These are phyloP conservation scores for Salinomyces thailandicus DNA, from an alignment of 2,329 filamentous ascomycete species.

Conservation along the genomic window DNA sequence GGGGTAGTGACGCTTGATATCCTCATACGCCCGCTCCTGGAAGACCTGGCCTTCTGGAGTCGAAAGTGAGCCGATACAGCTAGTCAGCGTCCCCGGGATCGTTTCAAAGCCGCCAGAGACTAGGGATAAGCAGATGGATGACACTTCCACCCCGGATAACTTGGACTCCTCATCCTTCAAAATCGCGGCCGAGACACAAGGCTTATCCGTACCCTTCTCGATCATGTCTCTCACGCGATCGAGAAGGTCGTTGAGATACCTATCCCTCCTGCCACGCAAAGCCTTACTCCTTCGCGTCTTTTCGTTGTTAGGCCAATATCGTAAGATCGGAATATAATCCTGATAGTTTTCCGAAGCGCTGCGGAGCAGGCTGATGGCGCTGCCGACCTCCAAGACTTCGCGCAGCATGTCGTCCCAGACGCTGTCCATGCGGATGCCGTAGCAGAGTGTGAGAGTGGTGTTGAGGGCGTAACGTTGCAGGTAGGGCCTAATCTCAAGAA, in stretches of 20 bases:
- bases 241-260: constrained; percentile 40
- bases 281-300: constrained; percentile 40
- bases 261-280: constrained; percentile 38
- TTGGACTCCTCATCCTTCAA: constrained; percentile 46
- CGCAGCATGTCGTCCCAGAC: constrained; percentile 43
- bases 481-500: constrained; percentile 39
- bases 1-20: constrained; percentile 41
- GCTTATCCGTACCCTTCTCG: constrained; percentile 41
- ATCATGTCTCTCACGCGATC: constrained; percentile 44
- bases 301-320: constrained; percentile 43
- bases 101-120: constrained; percentile 47
- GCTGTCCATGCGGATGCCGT: constrained; percentile 45
- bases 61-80: constrained; percentile 40
- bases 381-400: constrained; percentile 45
- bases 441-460: constrained; percentile 45
- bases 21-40: constrained; percentile 43
- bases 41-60: constrained; percentile 40
- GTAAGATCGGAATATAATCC: constrained; percentile 42
- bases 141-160: constrained; percentile 43
- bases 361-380: constrained; percentile 41
- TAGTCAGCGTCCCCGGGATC: constrained; percentile 44
- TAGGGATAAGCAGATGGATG: constrained; percentile 43
- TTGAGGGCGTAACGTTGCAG: constrained; percentile 46
- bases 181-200: constrained; percentile 45
- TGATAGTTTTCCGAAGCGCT: constrained; percentile 45